Conservation (phyloP, 1,139 yeast species). For the Yamadazyma blattariae region DNA sequence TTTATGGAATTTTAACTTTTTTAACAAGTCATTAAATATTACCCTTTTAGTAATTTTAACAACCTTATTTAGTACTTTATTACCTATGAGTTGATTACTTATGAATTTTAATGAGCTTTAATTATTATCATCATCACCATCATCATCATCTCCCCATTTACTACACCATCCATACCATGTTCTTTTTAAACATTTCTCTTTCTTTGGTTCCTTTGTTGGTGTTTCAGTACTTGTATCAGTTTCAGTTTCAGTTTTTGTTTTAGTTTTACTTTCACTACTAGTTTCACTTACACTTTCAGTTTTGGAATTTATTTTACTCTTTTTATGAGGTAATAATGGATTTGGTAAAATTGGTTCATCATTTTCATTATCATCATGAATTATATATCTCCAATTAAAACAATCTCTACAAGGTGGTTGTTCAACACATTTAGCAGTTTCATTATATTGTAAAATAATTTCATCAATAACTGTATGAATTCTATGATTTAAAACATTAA, state of each 20-base stretch:
- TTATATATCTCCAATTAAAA: constrained; percentile 82
- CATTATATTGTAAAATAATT: constrained; percentile 67
- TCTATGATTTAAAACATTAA: constrained; percentile 82
- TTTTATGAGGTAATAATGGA: constrained; percentile 28
- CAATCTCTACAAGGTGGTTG: constrained; percentile 88
- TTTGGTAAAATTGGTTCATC: constrained; percentile 40
- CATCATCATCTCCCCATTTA: constrained; percentile 24
- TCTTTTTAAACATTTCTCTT: constrained; percentile 35
- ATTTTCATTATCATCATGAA: constrained; percentile 43
- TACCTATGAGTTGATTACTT: too few relatives aligned
- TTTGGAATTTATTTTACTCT: constrained; percentile 1
- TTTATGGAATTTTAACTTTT: too few relatives aligned
- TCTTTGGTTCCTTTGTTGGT: constrained; percentile 7
- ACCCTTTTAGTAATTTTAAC: too few relatives aligned
- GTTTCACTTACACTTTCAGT: constrained; percentile 7
- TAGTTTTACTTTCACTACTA: constrained; percentile 7
- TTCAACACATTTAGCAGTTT: constrained; percentile 69
- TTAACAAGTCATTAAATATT: too few relatives aligned
- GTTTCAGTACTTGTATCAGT: neutral
- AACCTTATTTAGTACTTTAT: too few relatives aligned
- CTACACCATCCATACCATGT: constrained; percentile 50
- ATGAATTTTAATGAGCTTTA: too few relatives aligned
- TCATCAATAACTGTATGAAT: constrained; percentile 90
- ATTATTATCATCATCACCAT: too few relatives aligned
- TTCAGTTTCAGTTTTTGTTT: neutral